Evolutionary conservation across 768 basidiomycete species (phyloP).

Genomic region (Boletus huronensis): DNA sequence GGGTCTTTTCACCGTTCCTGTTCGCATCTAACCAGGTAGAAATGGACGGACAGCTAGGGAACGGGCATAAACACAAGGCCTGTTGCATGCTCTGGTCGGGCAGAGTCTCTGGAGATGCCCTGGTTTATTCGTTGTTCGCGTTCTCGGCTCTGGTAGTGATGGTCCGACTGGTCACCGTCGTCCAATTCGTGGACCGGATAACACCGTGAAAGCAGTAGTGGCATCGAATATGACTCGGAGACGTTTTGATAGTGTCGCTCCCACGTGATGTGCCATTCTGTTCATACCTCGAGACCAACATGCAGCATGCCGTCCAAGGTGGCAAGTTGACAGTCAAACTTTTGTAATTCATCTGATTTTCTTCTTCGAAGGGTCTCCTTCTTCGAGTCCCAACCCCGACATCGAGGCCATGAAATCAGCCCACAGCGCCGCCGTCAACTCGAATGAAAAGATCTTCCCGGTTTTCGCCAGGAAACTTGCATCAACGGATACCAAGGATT

Average conservation of each 20-base stretch:
- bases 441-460: constrained; percentile 38
- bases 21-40: too few species aligned
- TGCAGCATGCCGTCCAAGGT: constrained; percentile 13
- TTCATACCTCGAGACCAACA: constrained; percentile 1
- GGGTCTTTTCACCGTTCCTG: background rate
- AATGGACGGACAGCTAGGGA: background rate
- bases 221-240: too few species aligned
- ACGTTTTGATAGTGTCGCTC: background rate
- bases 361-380: constrained; percentile 6
- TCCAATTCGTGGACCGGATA: background rate
- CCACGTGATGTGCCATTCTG: constrained; percentile 7
- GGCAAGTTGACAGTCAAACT: background rate
- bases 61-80: background rate
- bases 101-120: background rate
- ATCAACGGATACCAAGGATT: constrained; percentile 26
- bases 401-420: constrained; percentile 14
- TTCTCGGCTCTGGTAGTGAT: too few species aligned
- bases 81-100: background rate
- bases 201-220: too few species aligned
- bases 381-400: background rate
- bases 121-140: background rate
- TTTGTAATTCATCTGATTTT: background rate
- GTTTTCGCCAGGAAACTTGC: constrained; percentile 34
- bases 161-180: background rate
- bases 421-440: constrained; percentile 17